A percentile compares a stretch with the other conserved stretches of the same genome.
Evolutionary conservation across 345 rosid species (phyloP).

Genomic region (Carallia pectinifolia): DNA sequence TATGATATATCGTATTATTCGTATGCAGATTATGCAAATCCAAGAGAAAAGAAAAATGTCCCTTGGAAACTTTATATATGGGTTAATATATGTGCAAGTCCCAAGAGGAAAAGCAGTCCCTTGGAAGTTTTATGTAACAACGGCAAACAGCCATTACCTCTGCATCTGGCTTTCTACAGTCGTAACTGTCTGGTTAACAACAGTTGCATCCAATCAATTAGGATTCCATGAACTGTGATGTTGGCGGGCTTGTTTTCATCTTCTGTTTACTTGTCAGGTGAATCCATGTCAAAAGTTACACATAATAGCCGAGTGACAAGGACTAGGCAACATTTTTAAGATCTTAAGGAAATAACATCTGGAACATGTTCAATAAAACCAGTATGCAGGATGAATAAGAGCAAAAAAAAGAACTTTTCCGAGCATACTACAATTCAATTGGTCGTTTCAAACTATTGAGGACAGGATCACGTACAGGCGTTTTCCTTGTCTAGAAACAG

Average conservation of each 20-base stretch:
- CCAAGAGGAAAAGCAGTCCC: conserved; percentile 10
- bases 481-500: neutral
- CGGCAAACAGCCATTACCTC: conserved; percentile 23
- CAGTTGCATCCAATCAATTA: conserved; percentile 20
- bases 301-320: neutral
- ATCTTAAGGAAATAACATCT: neutral
- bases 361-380: too few relatives aligned
- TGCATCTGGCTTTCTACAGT: neutral
- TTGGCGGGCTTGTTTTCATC: conserved; percentile 76
- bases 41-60: neutral
- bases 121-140: conserved; percentile 14
- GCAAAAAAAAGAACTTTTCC: neutral
- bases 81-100: neutral
- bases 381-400: too few relatives aligned
- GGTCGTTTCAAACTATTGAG: neutral
- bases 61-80: conserved; percentile 28
- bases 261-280: conserved; percentile 62
- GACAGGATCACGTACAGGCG: neutral
- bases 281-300: neutral
- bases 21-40: conserved; percentile 15
- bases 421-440: neutral
- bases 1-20: conserved; percentile 35
- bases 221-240: conserved; percentile 81
- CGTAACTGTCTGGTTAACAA: too few relatives aligned
- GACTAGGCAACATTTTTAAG: neutral